Evolutionary conservation across 208 protist genomes (phyloP), one percentile per base, ranked within the genome.

Genomic region (Trypanosoma platydactyli): DNA sequence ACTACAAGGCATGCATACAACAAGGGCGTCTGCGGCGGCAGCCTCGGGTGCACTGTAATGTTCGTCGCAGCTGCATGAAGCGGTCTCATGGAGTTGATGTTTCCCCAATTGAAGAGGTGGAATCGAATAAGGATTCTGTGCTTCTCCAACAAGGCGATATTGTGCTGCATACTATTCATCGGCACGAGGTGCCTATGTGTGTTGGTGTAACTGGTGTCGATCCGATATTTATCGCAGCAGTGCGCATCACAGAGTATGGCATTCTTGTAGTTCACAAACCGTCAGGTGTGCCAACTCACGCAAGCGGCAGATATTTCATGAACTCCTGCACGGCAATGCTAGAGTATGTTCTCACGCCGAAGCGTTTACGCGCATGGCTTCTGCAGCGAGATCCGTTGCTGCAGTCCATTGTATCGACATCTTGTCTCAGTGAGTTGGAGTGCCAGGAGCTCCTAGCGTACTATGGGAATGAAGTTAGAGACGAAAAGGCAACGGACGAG

Each of bases 131-230:
- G 27, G 41, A 22, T 16, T 5, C 55, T 29, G 22, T 41, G n/a
- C 7, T 58, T 30, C 41, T 97, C 18, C 65, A 75, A 50, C 68
- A 92, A 25, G 86, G 91, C 24, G 91, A 98, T 66, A 49, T 85
- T 7, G 81, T 98, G 3, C 56, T 82, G 13, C 96, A 98, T 73
- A 81, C 74, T 0, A 76, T 98, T 9, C 97, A 98, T 68, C 88
- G 95, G 16, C 97, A 98, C 68, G 97, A 98, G 66, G 83, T 97
- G 6, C 94, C 95, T 0, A 84, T 98, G 0, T 52, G 64, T 5
- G 76, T 94, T 13, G 92, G 95, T 16, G 22, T 73, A 0, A 66
- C 63, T 18, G 89, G 86, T 22, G 59, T 80, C 1, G 89, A 87
- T 49, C 68, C 86, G 4, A 69, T 91, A 41, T 38, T 60, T 27